Conservation (phyloP, 1,139 yeast genomes). For the Suhomyces wounanorum region DNA sequence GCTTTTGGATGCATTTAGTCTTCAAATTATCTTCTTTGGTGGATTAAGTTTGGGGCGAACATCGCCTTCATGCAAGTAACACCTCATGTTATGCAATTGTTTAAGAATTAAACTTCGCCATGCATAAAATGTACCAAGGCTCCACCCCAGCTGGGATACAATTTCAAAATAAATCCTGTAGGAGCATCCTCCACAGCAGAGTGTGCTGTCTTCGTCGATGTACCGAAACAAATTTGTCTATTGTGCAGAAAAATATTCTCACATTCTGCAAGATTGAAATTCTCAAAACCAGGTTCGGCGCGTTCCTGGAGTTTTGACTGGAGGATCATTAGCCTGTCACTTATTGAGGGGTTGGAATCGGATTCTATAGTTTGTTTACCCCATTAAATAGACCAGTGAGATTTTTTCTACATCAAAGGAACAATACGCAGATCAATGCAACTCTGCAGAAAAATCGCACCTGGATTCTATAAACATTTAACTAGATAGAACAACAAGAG, state of each 20-base stretch:
- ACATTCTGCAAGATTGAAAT: constrained; percentile 3
- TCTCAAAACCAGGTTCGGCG: not conserved
- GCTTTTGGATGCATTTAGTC: constrained; percentile 1
- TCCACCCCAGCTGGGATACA: not conserved
- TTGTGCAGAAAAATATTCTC: not conserved
- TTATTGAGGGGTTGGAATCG: not conserved
- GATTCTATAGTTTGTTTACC: too few relatives aligned
- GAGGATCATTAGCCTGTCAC: not conserved
- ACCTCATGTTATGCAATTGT: not conserved
- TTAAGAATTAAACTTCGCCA: not conserved
- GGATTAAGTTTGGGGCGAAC: constrained; percentile 3
- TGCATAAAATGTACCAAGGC: not conserved
- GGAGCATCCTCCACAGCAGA: not conserved
- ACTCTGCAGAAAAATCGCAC: too few relatives aligned
- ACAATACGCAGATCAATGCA: too few relatives aligned
- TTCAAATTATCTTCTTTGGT: not conserved
- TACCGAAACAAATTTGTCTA: not conserved
- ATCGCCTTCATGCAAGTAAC: not conserved
- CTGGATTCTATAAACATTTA: too few relatives aligned
- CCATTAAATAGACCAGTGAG: too few relatives aligned
- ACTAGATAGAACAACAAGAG: too few relatives aligned
- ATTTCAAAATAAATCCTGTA: not conserved
- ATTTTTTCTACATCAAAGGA: too few relatives aligned
- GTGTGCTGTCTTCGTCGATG: not conserved
- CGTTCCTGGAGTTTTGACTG: not conserved